A percentile compares a stretch with the other conserved stretches of the same genome.
Evolutionary conservation across 306 rosid species (phyloP).

Genomic region (cucumber (Cucumis sativus)): Cucumber_9930_V3 NC_026661.2:4634501-4635000

Average conservation of each 20-base stretch:
- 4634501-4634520: conserved; percentile 88
- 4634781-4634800: conserved; percentile 75
- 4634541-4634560: conserved; percentile 69
- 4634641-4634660: conserved; percentile 45
- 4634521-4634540: conserved; percentile 91
- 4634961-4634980: conserved; percentile 71
- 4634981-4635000: conserved; percentile 71
- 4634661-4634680: conserved; percentile 63
- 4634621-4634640: conserved; percentile 84
- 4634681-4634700: conserved; percentile 91
- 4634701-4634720: conserved; percentile 95
- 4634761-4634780: conserved; percentile 61
- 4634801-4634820: conserved; percentile 71
- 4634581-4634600: conserved; percentile 59
- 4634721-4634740: conserved; percentile 83
- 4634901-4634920: conserved; percentile 61
- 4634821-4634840: conserved; percentile 62
- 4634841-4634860: conserved; percentile 56
- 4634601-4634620: conserved; percentile 71
- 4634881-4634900: conserved; percentile 76
- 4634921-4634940: conserved; percentile 64
- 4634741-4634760: conserved; percentile 79
- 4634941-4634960: conserved; percentile 66
- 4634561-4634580: conserved; percentile 53
- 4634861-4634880: conserved; percentile 90